Percentiles rank a stretch among this genome's conserved stretches.
Evolutionary conservation across 1,139 yeast species (phyloP).

Genomic region (Saccharomyces hybrid): DNA sequence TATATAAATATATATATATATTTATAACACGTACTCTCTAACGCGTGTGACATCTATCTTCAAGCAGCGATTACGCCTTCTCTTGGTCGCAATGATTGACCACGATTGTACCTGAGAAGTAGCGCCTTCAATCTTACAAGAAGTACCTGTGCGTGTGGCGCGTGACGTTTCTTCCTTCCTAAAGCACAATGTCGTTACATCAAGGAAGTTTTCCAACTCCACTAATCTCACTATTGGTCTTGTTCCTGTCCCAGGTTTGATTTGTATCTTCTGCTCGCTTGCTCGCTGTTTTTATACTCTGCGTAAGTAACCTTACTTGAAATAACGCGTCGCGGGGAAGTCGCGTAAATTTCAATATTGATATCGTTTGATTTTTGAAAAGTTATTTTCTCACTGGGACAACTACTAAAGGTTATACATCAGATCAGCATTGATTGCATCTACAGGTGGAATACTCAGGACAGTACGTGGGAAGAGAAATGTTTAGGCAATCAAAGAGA

Average conservation of each 20-base stretch:
- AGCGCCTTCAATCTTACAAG: background rate
- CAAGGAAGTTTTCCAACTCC: background rate
- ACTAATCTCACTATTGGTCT: background rate
- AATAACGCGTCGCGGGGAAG: background rate
- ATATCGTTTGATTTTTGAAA: background rate
- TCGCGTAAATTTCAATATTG: background rate
- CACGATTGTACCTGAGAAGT: background rate
- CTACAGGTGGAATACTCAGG: background rate
- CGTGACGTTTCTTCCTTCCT: background rate
- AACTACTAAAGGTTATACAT: background rate
- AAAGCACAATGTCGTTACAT: background rate
- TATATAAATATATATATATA: background rate
- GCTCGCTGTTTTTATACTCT: background rate
- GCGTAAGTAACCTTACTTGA: background rate
- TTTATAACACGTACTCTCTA: background rate
- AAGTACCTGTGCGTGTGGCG: background rate
- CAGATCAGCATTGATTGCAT: background rate
- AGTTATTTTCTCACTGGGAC: background rate
- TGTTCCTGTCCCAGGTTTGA: background rate
- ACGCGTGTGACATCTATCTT: background rate
- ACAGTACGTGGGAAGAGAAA: constrained; percentile 19
- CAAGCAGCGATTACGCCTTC: background rate
- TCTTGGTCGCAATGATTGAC: background rate
- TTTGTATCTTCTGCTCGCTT: background rate
- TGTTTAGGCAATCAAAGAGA: constrained; percentile 73